Evolutionary conservation across 192 early-diverging fungal genomes (phyloP), one percentile per base, ranked within the genome.

Genomic region (Phlyctochytrium planicorne): DNA sequence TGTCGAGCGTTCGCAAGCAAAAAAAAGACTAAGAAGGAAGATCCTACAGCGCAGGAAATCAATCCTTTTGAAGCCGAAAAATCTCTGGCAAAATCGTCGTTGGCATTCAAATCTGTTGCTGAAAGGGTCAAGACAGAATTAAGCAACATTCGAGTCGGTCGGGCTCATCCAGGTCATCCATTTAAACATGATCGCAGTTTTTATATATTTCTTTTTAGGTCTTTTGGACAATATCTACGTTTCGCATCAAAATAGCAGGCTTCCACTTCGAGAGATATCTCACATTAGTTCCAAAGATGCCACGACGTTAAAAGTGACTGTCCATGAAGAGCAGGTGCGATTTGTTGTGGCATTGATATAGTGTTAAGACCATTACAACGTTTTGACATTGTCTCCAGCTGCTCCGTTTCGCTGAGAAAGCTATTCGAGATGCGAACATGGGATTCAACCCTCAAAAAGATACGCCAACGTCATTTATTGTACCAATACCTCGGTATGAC

Each of bases 271-370:
- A 0, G 87, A 91, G 52, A 62, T 94, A 24, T 86, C 91, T 3
- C 87, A 89, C 70, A 82, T 94, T n/a, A 77, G 88, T 16, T 82
- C 92, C 66, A 91, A 93, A 72, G 91, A 94, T 60, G 88, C 91
- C 31, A 87, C 92, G 59, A 90, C 85, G 24, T 77, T 94, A 52
- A 70, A 91, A 59, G 91, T 94, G n/a, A 84, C 87, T 30, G 82
- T 92, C 23, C 87, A 90, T 67, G 87, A 90, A 63, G 70, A 81
- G 35, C 89, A 91, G 30, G 88, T 91, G 80, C 70, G 72, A 47
- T 1, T 32, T 30, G 37, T 12, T 62, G 20, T 16, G 17, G 33
- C 33, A 37, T 24, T 52, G 0, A 17, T 57, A 20, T 60, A 17
- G 32, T 62, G 6, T 34, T 62, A 30, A 23, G 6, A 35, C 23